These are phyloP conservation scores for Exophiala xenobiotica DNA, from an alignment of 2,329 filamentous ascomycete species.

Conservation along the genomic window DNA sequence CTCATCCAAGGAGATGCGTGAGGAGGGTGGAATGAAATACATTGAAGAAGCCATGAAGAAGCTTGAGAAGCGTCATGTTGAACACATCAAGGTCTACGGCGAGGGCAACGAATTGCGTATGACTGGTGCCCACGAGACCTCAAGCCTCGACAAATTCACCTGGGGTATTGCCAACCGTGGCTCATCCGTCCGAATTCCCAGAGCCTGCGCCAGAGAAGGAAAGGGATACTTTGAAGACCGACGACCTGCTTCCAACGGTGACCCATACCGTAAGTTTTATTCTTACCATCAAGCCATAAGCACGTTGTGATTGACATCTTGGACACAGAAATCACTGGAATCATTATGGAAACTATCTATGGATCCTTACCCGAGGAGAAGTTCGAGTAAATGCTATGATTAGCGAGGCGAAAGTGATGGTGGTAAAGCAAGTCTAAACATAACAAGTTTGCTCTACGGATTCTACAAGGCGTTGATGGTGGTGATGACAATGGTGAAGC, in stretches of 20 bases:
- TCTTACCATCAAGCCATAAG: neutral
- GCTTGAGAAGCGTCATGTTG: conserved; percentile 71
- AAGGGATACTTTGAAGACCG: conserved; percentile 93
- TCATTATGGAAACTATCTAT: conserved; percentile 69
- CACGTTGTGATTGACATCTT: conserved; percentile 3
- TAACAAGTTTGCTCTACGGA: neutral
- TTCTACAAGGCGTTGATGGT: neutral
- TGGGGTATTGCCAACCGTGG: conserved; percentile 96
- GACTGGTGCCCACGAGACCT: conserved; percentile 92
- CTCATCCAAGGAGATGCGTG: conserved; percentile 83
- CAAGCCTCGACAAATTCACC: conserved; percentile 86
- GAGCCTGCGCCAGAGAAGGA: conserved; percentile 78
- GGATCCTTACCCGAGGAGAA: conserved; percentile 30
- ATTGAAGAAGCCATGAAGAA: conserved; percentile 87
- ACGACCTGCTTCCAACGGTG: conserved; percentile 79
- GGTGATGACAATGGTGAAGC: too few relatives aligned
- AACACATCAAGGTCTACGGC: conserved; percentile 92
- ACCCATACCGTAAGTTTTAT: conserved; percentile 63
- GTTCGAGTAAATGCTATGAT: conserved; percentile 11
- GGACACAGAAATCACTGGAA: conserved; percentile 63
- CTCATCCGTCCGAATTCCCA: conserved; percentile 87
- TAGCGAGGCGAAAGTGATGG: too few relatives aligned
- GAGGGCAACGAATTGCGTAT: conserved; percentile 94
- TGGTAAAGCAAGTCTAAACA: too few relatives aligned
- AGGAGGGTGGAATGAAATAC: conserved; percentile 89